Evolutionary conservation across 345 rosid species (phyloP).

Genomic region (Pistacia atlantica): DNA sequence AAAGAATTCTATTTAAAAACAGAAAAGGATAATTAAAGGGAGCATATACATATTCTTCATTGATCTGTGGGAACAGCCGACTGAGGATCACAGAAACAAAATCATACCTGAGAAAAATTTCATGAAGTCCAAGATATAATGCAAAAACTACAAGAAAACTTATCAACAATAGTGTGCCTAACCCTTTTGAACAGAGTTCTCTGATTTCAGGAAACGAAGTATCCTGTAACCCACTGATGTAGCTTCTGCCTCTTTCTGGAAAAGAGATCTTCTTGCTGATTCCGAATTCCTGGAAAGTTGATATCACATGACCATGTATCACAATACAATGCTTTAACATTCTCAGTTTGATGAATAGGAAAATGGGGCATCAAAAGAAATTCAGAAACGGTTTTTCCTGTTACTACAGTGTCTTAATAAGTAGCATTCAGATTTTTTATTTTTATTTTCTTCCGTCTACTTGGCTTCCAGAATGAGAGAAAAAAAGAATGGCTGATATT

Average conservation of each 20-base stretch:
- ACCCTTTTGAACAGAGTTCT: slow-evolving; percentile 56
- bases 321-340: slow-evolving; percentile 7
- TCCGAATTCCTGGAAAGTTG: slow-evolving; percentile 41
- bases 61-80: slow-evolving; percentile 44
- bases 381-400: background rate
- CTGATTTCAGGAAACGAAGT: slow-evolving; percentile 49
- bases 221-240: slow-evolving; percentile 48
- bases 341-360: background rate
- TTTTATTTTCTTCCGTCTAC: slow-evolving; percentile 1
- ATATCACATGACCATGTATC: slow-evolving; percentile 17
- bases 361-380: background rate
- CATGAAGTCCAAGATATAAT: slow-evolving; percentile 30
- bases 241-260: slow-evolving; percentile 58
- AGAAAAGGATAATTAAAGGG: slow-evolving; percentile 11
- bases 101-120: slow-evolving; percentile 50
- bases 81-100: slow-evolving; percentile 57
- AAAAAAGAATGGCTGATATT: background rate
- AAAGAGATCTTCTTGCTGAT: slow-evolving; percentile 43
- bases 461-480: slow-evolving; percentile 8
- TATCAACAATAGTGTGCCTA: slow-evolving; percentile 19
- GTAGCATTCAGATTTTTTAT: background rate
- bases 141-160: slow-evolving; percentile 15
- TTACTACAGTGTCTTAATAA: background rate
- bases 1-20: background rate
- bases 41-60: slow-evolving; percentile 60